Evolutionary conservation across 768 basidiomycete species (phyloP), one percentile per base, ranked within the genome.

Genomic region (Suillus subalutaceus): DNA sequence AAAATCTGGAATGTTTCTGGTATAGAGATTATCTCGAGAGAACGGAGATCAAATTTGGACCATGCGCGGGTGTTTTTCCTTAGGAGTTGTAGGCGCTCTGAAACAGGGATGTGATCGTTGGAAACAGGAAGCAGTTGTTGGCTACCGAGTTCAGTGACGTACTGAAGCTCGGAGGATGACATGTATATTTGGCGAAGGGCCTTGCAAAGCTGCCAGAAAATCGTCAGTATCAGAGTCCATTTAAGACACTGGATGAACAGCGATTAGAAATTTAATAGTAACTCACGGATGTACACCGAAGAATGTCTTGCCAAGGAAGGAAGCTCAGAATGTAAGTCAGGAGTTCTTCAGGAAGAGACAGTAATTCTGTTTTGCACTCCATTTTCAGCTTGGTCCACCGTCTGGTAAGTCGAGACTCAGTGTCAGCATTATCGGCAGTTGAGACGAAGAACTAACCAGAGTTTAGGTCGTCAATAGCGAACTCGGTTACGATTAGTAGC

Each of bases 81-180:
- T 6, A 43, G 26, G 59, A 60, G 40, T 13, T 43, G 18, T 60
- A 60, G 26, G 18, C 40, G 26, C 40, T 60, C 20, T 12, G 59
- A 26, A 60, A 30, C 18, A 20, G 26, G 18, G 10, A 30, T 60
- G 2, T 20, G 8, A 40, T 30, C 30, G 10, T 20, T 60, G 26
- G 40, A 30, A 10, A 30, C 26, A 43, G 58, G 40, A 26, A 60
- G 40, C 6, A 60, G 18, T 30, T 30, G 40, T 41, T 60, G 59
- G 40, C 59, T 41, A 43, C 59, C 59, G 16, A 60, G 59, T 60
- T 60, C 59, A 30, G 26, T 18, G 40, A 41, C 18, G 58, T 59
- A 59, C 58, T 59, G 58, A 41, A 59, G 59, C 59, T 43, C 40
- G 3, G 40, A 30, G n/a, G 18, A 60, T 30, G 59, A 60, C 26